Evolutionary conservation across 768 basidiomycete genomes (phyloP).

Genomic region (Cyclocybe aegerita): DNA sequence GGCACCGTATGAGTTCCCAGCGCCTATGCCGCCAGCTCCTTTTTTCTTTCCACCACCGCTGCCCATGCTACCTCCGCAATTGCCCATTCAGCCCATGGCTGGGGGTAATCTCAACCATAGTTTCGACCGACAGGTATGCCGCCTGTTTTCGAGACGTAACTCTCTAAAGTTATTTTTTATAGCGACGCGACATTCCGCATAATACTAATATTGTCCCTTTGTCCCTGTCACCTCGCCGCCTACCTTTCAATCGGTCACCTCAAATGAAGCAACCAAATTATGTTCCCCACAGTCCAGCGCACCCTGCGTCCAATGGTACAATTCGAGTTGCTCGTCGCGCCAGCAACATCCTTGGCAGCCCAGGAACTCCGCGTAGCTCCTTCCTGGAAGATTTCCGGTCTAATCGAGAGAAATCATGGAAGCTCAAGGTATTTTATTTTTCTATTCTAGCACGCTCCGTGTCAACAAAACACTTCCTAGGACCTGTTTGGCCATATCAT

Average conservation of each 20-base stretch:
- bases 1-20: too few relatives aligned
- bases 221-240: too few relatives aligned
- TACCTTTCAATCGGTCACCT: background rate
- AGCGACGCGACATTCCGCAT: too few relatives aligned
- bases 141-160: too few relatives aligned
- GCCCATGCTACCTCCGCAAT: background rate
- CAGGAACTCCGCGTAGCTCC: constrained; percentile 52
- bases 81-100: too few relatives aligned
- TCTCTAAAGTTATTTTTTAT: too few relatives aligned
- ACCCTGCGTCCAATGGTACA: background rate
- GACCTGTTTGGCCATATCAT: constrained; percentile 84
- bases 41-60: constrained; percentile 4
- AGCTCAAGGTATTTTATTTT: constrained; percentile 53
- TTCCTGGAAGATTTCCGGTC: constrained; percentile 84
- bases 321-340: constrained; percentile 45
- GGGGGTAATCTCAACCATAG: too few relatives aligned
- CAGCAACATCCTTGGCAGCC: constrained; percentile 25
- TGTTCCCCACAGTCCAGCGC: too few relatives aligned
- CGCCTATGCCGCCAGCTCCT: background rate
- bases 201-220: too few relatives aligned
- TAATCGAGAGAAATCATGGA: constrained; percentile 80
- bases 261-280: too few relatives aligned
- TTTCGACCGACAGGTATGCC: too few relatives aligned
- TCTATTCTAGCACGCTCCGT: background rate
- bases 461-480: constrained; percentile 36